Base-by-base conservation (phyloP, 202 grass and related monocot species). In the Tripidium arundinaceum region DNA sequence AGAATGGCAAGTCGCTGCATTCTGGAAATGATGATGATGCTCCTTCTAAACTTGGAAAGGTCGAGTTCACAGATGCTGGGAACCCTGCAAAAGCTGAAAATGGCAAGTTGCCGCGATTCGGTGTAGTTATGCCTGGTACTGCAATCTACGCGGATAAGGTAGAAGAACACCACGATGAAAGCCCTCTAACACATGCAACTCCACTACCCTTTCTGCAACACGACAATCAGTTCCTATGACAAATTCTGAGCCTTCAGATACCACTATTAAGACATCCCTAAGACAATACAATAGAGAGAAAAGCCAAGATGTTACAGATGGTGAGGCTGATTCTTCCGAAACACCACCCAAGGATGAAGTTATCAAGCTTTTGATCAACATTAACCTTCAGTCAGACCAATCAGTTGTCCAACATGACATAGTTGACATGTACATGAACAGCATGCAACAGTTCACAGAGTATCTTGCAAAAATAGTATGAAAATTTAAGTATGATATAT, bases 341-440 rank as follows among this genome's bases (percentile, higher is more conserved):
- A 75, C 50, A 60, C 66, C 84, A n/a, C 7, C 62, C n/a, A 77
- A 62, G 83, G 68, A 52, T 62, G 87, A 78, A 67, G 61, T 63
- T 62, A 37, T 88, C 66, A 84, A 92, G 38, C 87, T 89, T 62
- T 14, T 90, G 52, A 89, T 89, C 76, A 85, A 65, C 75, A 72
- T 97, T 46, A 92, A 87, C 45, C 62, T 97, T 36, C 84, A 93
- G 33, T 81, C 79, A 11, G 85, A 89, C 39, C 72, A 92, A 19
- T 76, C 89, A 5, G 83, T 97, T 75, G 84, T 88, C 36, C 85
- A 94, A 39, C 85, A 97, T 73, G 91, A 97, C 19, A 92, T 97
- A 79, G 85, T 97, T 61, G 89, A 94, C 80, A 94, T 97, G 89
- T 97, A 97, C 81, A 94, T 97, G 91, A 97, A 94, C 62, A 97